Conservation (phyloP, 768 basidiomycete species). For the Ramaria rubella region DNA sequence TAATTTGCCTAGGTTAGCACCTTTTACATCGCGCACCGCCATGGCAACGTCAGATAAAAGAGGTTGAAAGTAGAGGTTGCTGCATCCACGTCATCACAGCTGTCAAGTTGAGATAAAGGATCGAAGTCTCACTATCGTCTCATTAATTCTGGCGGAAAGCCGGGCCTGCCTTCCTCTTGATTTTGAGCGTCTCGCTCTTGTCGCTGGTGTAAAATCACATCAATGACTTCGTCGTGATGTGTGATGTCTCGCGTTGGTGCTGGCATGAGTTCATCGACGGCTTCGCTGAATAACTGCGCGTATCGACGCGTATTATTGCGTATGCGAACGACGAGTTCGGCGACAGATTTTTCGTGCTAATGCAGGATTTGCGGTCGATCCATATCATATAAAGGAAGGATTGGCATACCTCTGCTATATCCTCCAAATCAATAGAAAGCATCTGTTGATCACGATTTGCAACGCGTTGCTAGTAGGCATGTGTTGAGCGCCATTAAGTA, state of each 20-base stretch:
- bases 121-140: slow-evolving; percentile 79
- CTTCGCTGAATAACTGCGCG: slow-evolving; percentile 80
- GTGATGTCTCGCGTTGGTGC: slow-evolving; percentile 83
- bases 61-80: slow-evolving; percentile 92
- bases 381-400: not conserved
- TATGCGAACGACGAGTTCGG: slow-evolving; percentile 76
- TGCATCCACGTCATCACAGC: slow-evolving; percentile 26
- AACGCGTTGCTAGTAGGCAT: slow-evolving; percentile 63
- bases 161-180: slow-evolving; percentile 59
- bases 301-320: slow-evolving; percentile 85
- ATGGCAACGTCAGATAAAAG: slow-evolving; percentile 66
- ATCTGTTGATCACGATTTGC: slow-evolving; percentile 92
- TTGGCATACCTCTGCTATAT: slow-evolving; percentile 60
- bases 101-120: slow-evolving; percentile 11
- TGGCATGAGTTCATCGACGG: slow-evolving; percentile 86
- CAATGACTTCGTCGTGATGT: slow-evolving; percentile 90
- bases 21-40: slow-evolving; percentile 89
- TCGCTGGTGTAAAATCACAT: slow-evolving; percentile 92
- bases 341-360: slow-evolving; percentile 62
- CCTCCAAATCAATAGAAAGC: slow-evolving; percentile 83
- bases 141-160: slow-evolving; percentile 87
- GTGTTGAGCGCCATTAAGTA: slow-evolving; percentile 17
- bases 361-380: slow-evolving; percentile 11
- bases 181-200: slow-evolving; percentile 80
- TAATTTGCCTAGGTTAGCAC: slow-evolving; percentile 78